Conservation (phyloP, 2,329 filamentous ascomycete genomes). For the Domatiomyces catenatus region DNA sequence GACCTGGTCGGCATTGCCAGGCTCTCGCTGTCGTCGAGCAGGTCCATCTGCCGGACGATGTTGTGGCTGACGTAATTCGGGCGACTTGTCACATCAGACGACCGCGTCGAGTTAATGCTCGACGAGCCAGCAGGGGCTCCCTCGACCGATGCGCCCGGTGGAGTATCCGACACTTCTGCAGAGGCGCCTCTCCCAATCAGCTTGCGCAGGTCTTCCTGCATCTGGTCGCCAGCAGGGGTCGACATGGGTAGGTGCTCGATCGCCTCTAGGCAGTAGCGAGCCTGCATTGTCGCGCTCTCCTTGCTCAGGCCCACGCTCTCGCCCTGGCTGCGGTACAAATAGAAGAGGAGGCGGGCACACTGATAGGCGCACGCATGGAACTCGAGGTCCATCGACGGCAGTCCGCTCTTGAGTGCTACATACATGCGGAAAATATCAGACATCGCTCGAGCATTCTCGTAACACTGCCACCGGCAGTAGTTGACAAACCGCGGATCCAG, state of each 20-base stretch:
- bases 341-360: not conserved
- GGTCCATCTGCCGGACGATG: not conserved
- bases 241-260: not conserved
- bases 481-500: slow-evolving; percentile 2
- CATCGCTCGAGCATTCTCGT: not conserved
- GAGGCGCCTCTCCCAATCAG: not conserved
- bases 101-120: not conserved
- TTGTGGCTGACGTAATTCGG: not conserved
- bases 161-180: not conserved
- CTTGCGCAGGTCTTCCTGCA: not conserved
- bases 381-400: not conserved
- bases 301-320: not conserved
- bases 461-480: not conserved
- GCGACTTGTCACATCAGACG: not conserved
- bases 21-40: not conserved
- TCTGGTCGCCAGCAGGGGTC: not conserved
- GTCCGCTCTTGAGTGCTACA: not conserved
- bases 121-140: not conserved
- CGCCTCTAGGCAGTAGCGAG: not conserved
- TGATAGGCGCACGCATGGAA: not conserved
- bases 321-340: not conserved
- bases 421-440: not conserved
- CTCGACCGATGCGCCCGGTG: not conserved
- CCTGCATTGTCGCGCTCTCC: not conserved
- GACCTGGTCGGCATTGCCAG: not conserved